These are phyloP conservation scores for Moricandia moricandioides DNA, from an alignment of 345 rosid species.

Conservation along the genomic window DNA sequence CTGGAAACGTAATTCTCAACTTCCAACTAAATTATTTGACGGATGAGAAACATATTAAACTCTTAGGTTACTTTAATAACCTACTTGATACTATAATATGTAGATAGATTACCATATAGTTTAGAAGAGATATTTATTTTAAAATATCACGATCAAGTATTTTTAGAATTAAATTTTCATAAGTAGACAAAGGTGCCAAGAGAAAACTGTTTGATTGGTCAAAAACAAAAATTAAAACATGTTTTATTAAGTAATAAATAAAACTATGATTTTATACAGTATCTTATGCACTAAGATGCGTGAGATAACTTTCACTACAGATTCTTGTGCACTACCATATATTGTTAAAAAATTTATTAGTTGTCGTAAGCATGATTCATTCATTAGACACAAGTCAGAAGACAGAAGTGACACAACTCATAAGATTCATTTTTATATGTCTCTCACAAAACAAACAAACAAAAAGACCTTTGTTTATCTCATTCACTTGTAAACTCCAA, in stretches of 20 bases:
- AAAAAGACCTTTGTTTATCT: background rate
- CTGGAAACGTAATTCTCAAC: constrained; percentile 23
- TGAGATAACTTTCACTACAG: background rate
- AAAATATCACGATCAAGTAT: background rate
- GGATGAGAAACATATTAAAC: background rate
- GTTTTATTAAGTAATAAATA: background rate
- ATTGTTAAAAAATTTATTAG: background rate
- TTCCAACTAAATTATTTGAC: constrained; percentile 15
- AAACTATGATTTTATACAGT: background rate
- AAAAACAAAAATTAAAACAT: background rate
- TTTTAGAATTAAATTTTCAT: background rate
- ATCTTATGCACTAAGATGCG: background rate
- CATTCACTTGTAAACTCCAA: background rate
- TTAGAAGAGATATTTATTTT: too few relatives aligned
- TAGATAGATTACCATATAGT: background rate
- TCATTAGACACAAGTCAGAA: background rate
- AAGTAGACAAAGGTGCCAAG: background rate
- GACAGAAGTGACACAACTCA: background rate
- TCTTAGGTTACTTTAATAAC: background rate
- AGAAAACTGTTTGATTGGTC: background rate
- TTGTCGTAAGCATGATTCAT: background rate
- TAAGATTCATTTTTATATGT: background rate
- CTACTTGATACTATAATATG: background rate
- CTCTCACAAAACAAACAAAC: background rate
- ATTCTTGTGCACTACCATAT: background rate